Evolutionary conservation across 139 green algal genomes (phyloP), one percentile per base, ranked within the genome.

Genomic region (Protoeuglena noctilucae): DNA sequence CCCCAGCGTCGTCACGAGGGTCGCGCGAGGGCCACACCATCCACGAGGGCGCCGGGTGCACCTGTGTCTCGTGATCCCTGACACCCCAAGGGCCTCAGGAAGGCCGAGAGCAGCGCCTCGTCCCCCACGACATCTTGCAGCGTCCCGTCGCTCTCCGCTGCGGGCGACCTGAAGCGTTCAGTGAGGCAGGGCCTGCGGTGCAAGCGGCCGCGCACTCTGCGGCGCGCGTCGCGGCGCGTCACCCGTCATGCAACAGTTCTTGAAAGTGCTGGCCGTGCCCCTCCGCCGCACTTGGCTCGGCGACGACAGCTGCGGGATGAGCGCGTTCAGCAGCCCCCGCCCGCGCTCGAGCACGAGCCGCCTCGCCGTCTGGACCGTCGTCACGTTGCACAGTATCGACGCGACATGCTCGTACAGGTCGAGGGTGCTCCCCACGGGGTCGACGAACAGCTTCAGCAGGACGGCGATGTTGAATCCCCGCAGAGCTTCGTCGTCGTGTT

Each of bases 351-450:
- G 68, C 56, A 90, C 57, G 52, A 90, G 43, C 51, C 57, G 24
- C 23, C 78, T 51, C 6, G 61, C 79, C 2, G 40, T 56, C 2
- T 61, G n/a, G 9, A 83, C 56, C 2, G 73, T 64, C 0, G 73
- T 91, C 17, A 81, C 63, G 51, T 90, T 90, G 12, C 71, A 78
- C 2, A 90, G 61, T 1, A 92, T 64, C 1, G 67, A 56, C 19
- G 70, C 81, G 22, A 87, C 68, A 61, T 90, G 82, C 46, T 80
- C 64, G 21, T 65, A 84, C 0, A 55, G 63, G 58, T 83, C 79
- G 16, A 45, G 31, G 19, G 18, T 27, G n/a, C 24, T 46, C 22
- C 54, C 50, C 21, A 56, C 57, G 2, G 52, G 47, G 0, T 40
- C 54, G 27, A 85, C 45, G 55, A 86, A 82, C 43, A 74, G 56